A percentile compares a stretch with the other conserved stretches of the same genome.
phyloP scores from a whole-genome alignment of 805 yeast genomes.

The Grigorovia jiainica region DNA sequence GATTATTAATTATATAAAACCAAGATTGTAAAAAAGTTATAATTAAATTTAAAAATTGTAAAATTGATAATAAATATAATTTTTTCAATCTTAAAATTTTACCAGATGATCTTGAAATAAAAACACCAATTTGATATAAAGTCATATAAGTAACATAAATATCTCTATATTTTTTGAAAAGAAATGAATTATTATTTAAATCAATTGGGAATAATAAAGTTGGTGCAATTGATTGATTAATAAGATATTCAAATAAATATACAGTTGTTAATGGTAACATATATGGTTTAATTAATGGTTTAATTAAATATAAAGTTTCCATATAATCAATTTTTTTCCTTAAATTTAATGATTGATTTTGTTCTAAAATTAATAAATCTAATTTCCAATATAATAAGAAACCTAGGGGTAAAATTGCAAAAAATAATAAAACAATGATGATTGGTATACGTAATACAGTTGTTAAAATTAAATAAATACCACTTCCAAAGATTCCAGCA shows the following conservation, averaged over 20 bases:
- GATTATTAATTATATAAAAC: slow-evolving; percentile 41
- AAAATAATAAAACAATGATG: slow-evolving; percentile 44
- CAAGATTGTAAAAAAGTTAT: slow-evolving; percentile 58
- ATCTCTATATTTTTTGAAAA: slow-evolving; percentile 66
- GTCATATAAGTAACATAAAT: slow-evolving; percentile 88
- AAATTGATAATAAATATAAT: slow-evolving; percentile 50
- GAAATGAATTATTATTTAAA: slow-evolving; percentile 34
- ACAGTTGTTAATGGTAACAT: slow-evolving; percentile 82
- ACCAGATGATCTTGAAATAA: slow-evolving; percentile 80
- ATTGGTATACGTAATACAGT: slow-evolving; percentile 54
- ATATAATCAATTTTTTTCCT: slow-evolving; percentile 13
- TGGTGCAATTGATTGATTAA: slow-evolving; percentile 88
- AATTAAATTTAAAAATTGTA: slow-evolving; percentile 58
- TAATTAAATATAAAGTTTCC: slow-evolving; percentile 28
- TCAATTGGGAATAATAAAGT: slow-evolving; percentile 71
- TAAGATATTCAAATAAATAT: slow-evolving; percentile 76
- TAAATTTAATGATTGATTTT: neutral
- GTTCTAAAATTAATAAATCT: slow-evolving; percentile 1
- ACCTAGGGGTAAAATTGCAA: slow-evolving; percentile 47
- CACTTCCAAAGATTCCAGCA: slow-evolving; percentile 84
- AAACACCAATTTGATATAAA: slow-evolving; percentile 85
- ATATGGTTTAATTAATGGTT: slow-evolving; percentile 47
- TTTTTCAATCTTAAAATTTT: slow-evolving; percentile 48
- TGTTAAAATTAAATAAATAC: slow-evolving; percentile 60
- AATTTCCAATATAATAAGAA: slow-evolving; percentile 34